Evolutionary conservation across 176 grass and related monocot species (phyloP), one percentile per base, ranked within the genome.

Genomic region (Miscanthus lutarioriparius): DNA sequence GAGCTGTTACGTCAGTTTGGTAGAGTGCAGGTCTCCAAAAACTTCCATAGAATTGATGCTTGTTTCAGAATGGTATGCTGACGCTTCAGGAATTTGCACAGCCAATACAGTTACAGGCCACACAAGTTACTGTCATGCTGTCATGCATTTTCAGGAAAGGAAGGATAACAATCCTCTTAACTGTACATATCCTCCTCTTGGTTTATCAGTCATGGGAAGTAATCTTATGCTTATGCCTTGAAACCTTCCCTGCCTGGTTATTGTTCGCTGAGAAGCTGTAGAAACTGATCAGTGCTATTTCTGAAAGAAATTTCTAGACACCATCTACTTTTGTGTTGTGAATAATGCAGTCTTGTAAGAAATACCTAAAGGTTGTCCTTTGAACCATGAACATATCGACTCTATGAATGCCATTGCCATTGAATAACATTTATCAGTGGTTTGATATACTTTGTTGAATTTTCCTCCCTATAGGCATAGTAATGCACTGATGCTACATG

Each of bases 171-270:
- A 63, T 37, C 78, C n/a, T 43, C 13, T 3, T 76, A 30, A 35
- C 11, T 49, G 40, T 80, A 27, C 10, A 75, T 63, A 53, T 70
- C 71, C 69, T 69, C 19, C 15, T 33, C 41, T 81, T 76, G 70
- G 37, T 40, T 43, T 82, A 53, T 74, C 26, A 77, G 38, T 53
- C 64, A 39, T 82, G 64, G 43, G 78, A 89, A 84, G 64, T 63
- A 44, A 54, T 65, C 15, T 22, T 63, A 83, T 69, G 44, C 26
- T 70, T 48, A 43, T 72, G 66, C 20, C 62, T 27, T 66, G 48
- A 72, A 70, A 82, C 54, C 41, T n/a, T 77, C 25, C 14, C 8
- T 72, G 35, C 56, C 43, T 89, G 35, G 9, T 26, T 78, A 26
- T 70, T 67, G 13, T 74, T 72, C 56, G 44, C 40, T 67, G 83